phyloP scores from a whole-genome alignment of 2,329 filamentous ascomycete genomes.

The Dryadomyces sulphureus region DNA sequence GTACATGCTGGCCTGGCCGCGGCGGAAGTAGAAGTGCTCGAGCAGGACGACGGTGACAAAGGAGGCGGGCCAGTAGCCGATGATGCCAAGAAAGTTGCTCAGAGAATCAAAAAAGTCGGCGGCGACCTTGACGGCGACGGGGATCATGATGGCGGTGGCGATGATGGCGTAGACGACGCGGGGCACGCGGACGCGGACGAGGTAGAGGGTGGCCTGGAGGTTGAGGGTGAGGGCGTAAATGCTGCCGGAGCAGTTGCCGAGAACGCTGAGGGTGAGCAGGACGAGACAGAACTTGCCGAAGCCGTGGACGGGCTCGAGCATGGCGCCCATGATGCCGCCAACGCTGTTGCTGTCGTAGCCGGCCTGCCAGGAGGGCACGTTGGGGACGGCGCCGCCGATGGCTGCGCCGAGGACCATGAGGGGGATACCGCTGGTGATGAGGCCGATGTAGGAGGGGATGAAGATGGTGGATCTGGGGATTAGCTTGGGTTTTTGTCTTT shows the following conservation, averaged over 20 bases:
- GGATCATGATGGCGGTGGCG: slow-evolving; percentile 24
- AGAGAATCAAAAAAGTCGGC: slow-evolving; percentile 24
- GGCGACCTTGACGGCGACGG: slow-evolving; percentile 24
- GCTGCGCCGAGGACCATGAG: slow-evolving; percentile 50
- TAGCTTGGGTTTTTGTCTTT: too few species aligned
- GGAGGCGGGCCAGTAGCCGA: slow-evolving; percentile 29
- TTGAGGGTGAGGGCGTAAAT: slow-evolving; percentile 50
- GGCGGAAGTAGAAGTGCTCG: slow-evolving; percentile 16
- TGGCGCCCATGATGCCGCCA: slow-evolving; percentile 43
- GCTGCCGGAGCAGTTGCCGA: slow-evolving; percentile 44
- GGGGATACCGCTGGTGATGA: slow-evolving; percentile 37
- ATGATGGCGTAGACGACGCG: slow-evolving; percentile 25
- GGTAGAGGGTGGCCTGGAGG: slow-evolving; percentile 26
- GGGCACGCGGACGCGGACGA: slow-evolving; percentile 23
- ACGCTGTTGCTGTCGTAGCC: slow-evolving; percentile 37
- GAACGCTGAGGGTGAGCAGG: slow-evolving; percentile 37
- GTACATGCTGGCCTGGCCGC: slow-evolving; percentile 11
- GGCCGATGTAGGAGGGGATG: slow-evolving; percentile 40
- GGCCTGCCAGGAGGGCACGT: slow-evolving; percentile 34
- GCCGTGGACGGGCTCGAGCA: slow-evolving; percentile 40
- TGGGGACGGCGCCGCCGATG: slow-evolving; percentile 44
- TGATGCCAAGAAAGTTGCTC: slow-evolving; percentile 28
- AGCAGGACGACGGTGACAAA: slow-evolving; percentile 24
- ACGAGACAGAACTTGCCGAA: slow-evolving; percentile 50
- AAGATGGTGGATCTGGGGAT: slow-evolving; percentile 24